phyloP scores from a whole-genome alignment of 139 green algal genomes.

The Haematococcus lacustris region DNA sequence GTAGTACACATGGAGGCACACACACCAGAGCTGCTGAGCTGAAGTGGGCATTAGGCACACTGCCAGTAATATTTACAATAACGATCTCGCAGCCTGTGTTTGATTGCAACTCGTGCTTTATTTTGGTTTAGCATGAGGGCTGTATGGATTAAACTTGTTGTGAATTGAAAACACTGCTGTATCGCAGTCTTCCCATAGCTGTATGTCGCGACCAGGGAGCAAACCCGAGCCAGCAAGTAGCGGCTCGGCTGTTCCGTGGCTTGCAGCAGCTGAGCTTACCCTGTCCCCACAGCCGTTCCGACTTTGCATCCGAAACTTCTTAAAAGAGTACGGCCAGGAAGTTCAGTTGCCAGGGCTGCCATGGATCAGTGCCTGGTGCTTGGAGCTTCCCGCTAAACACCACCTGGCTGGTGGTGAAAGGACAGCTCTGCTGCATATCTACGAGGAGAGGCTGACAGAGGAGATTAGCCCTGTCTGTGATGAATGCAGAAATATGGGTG shows the following conservation, averaged over 20 bases:
- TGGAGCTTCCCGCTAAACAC: slow-evolving; percentile 1
- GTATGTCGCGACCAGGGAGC: too few relatives aligned
- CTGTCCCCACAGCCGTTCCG: slow-evolving; percentile 12
- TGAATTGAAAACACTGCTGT: too few relatives aligned
- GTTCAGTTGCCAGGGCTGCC: slow-evolving; percentile 17
- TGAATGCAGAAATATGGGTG: slow-evolving; percentile 80
- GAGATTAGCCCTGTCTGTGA: slow-evolving; percentile 52
- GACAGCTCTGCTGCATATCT: slow-evolving; percentile 40
- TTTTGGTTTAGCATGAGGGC: too few relatives aligned
- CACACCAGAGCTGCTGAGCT: too few relatives aligned
- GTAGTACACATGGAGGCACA: too few relatives aligned
- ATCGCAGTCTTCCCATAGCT: too few relatives aligned
- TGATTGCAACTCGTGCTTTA: too few relatives aligned
- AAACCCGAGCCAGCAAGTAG: neutral
- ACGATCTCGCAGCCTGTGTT: too few relatives aligned
- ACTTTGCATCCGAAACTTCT: slow-evolving; percentile 12
- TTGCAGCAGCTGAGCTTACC: neutral
- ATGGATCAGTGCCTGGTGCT: slow-evolving; percentile 2
- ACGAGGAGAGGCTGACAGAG: slow-evolving; percentile 48
- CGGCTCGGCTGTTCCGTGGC: neutral
- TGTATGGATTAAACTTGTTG: too few relatives aligned
- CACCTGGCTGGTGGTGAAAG: neutral
- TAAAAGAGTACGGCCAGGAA: slow-evolving; percentile 7
- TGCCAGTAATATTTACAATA: too few relatives aligned
- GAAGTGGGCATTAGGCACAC: too few relatives aligned